A percentile compares a stretch with the other conserved stretches of the same genome.
Evolutionary conservation across 768 basidiomycete species (phyloP).

Genomic region (Pleurotus sapidus): DNA sequence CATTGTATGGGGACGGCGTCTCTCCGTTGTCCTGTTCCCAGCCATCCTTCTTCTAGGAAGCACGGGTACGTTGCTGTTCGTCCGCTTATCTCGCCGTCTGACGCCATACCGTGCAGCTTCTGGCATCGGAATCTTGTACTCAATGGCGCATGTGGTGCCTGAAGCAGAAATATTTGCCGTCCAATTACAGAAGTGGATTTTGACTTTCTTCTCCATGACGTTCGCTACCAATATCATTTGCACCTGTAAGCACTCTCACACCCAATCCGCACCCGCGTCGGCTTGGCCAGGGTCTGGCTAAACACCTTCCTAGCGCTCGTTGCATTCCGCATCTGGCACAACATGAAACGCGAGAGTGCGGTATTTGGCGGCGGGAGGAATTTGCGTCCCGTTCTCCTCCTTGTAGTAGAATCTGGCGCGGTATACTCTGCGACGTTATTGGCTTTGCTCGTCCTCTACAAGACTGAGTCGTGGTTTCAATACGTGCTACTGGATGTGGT

Average conservation of each 20-base stretch:
- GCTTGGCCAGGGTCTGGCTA: too few relatives aligned
- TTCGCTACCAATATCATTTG: slow-evolving; percentile 35
- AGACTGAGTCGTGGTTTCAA: slow-evolving; percentile 30
- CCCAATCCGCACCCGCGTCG: too few relatives aligned
- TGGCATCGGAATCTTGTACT: slow-evolving; percentile 28
- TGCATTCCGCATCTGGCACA: slow-evolving; percentile 30
- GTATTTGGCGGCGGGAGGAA: slow-evolving; percentile 17
- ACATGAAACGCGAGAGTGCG: slow-evolving; percentile 21
- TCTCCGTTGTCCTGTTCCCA: slow-evolving; percentile 22
- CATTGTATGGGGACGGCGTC: slow-evolving; percentile 27
- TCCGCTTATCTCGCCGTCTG: background rate
- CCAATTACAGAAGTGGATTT: slow-evolving; percentile 33
- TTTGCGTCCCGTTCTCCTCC: slow-evolving; percentile 28
- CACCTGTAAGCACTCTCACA: slow-evolving; percentile 20
- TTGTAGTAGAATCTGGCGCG: slow-evolving; percentile 35
- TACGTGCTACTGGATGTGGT: slow-evolving; percentile 34
- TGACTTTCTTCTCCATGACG: slow-evolving; percentile 34
- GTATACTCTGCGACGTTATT: slow-evolving; percentile 32
- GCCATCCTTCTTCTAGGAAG: slow-evolving; percentile 26
- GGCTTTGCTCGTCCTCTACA: slow-evolving; percentile 28
- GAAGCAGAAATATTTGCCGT: slow-evolving; percentile 28
- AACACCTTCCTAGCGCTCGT: slow-evolving; percentile 20
- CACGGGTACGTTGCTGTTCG: slow-evolving; percentile 17
- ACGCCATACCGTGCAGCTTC: slow-evolving; percentile 13
- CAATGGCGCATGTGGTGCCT: slow-evolving; percentile 23